Evolutionary conservation across 2,329 filamentous ascomycete species (phyloP), one percentile per base, ranked within the genome.

Genomic region (Ascocoryne sarcoides): DNA sequence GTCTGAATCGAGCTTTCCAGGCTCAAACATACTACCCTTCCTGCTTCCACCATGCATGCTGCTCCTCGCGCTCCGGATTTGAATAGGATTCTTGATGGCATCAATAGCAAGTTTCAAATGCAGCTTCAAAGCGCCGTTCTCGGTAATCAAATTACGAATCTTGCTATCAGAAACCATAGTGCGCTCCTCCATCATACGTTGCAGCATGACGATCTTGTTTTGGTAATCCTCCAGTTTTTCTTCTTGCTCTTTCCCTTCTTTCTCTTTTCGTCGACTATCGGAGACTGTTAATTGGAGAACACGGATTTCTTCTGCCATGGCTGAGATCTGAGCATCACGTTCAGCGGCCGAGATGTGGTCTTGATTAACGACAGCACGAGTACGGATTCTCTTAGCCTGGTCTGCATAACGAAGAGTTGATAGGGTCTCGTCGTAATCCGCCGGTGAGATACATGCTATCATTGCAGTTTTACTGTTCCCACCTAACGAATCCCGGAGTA

Each of bases 391-490:
- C 69, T 98, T 98, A 46, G 92, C 92, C 64, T 96, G 90, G 62
- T 98, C 90, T 15, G 92, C 92, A 62, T 98, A 98, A 28, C 92
- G 86, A 10, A 98, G 76, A 1, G 92, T 98, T 2, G 87, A 95
- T 1, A 98, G 74, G 0, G 92, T 98, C 62, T 98, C 92, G 42
- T 98, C 92, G 59, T 98, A 96, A 65, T 98, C 92, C 1, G 85
- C 82, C 0, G 92, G 92, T 4, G 88, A 82, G 53, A 98, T 95
- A 61, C 92, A 96, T 7, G 92, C 92, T 55, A 98, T 95, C 92
- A 98, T 98, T 47, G 92, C 92, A 8, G 92, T 98, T 65, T 96
- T 98, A 58, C 82, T 90, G 71, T 98, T 98, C 40, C 92, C 92
- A 10, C 92, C 92, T 0, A 98, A 71, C 1, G 85, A 93, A 63